Evolutionary conservation across 225 moss, liverwort and hornwort genomes (phyloP).

Genomic region (Climacium dendroides): DNA sequence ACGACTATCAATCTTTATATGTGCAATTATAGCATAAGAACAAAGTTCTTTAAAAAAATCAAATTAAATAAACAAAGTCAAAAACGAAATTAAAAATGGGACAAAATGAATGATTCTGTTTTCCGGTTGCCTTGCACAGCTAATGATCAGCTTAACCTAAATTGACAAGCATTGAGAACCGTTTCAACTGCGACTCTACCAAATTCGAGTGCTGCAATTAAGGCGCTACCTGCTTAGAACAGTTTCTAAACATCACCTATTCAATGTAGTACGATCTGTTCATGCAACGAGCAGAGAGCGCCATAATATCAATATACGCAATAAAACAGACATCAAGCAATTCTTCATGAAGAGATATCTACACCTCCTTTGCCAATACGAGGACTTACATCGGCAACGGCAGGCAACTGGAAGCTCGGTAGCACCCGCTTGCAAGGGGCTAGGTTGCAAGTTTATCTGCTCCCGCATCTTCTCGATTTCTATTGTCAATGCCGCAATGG

Average conservation of each 20-base stretch:
- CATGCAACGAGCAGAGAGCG: not conserved
- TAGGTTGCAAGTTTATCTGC: not conserved
- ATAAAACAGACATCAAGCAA: not conserved
- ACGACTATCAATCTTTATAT: not conserved
- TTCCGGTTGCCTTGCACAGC: not conserved
- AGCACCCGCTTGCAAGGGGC: not conserved
- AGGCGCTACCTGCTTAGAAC: not conserved
- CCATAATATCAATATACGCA: not conserved
- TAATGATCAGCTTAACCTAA: not conserved
- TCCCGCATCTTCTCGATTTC: not conserved
- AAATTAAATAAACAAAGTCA: no score
- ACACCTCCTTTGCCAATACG: not conserved
- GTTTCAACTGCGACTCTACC: not conserved
- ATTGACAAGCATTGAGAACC: not conserved
- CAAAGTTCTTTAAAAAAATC: no score
- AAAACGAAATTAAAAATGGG: not conserved
- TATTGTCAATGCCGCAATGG: not conserved
- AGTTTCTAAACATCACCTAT: not conserved
- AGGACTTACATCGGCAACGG: slow-evolving; percentile 47
- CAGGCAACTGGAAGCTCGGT: slow-evolving; percentile 46
- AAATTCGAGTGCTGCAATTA: not conserved
- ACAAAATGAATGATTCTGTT: not conserved
- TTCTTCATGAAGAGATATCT: not conserved
- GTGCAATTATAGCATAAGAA: not conserved
- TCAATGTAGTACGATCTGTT: not conserved